These are phyloP conservation scores for Chrysoporthe puriensis DNA, from an alignment of 2,329 filamentous ascomycete genomes.

Conservation along the genomic window DNA sequence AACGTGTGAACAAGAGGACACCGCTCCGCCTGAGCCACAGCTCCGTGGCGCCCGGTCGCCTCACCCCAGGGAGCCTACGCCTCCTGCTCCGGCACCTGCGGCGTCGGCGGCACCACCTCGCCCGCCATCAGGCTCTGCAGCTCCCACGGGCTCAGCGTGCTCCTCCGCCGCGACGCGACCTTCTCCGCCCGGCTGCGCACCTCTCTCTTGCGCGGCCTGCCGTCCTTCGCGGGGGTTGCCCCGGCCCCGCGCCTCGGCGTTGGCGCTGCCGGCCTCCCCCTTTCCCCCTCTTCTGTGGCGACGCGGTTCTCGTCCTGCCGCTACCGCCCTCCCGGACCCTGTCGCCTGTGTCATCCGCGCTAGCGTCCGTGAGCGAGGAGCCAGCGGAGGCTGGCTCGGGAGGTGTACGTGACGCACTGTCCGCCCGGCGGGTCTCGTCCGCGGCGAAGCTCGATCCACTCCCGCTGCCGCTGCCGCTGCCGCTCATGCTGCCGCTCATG, in stretches of 20 bases:
- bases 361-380: neutral
- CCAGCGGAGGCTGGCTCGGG: neutral
- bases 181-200: conserved; percentile 52
- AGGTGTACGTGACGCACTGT: neutral
- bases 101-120: conserved; percentile 31
- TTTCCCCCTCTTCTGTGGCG: conserved; percentile 13
- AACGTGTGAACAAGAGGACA: neutral
- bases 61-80: neutral
- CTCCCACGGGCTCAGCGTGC: conserved; percentile 77
- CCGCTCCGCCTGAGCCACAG: too few species aligned
- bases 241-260: neutral
- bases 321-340: neutral
- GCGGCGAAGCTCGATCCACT: conserved; percentile 10
- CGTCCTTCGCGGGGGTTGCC: neutral
- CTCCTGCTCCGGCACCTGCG: neutral
- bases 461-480: conserved; percentile 15
- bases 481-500: conserved; percentile 18
- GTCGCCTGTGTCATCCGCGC: neutral
- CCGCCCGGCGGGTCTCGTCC: conserved; percentile 23
- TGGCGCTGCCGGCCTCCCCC: neutral
- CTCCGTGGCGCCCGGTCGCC: neutral
- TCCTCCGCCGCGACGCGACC: conserved; percentile 66
- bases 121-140: conserved; percentile 66
- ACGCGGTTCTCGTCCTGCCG: conserved; percentile 9
- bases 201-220: conserved; percentile 46